Base-by-base conservation (phyloP, 2,329 filamentous ascomycete genomes). In the Arthrocladium fulminans region DNA sequence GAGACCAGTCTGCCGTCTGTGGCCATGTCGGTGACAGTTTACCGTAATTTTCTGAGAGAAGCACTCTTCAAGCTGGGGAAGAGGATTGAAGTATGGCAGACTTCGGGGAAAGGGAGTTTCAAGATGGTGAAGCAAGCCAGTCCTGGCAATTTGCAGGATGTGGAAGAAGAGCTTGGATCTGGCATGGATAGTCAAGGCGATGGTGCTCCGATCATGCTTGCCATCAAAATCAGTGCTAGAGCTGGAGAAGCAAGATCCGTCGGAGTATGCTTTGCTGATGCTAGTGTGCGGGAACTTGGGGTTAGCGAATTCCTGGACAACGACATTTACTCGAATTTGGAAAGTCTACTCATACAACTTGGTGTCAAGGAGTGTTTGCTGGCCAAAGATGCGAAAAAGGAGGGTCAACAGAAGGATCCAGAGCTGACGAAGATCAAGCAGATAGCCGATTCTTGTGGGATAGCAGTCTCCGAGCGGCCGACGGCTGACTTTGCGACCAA, bases 261-360 rank as follows among this genome's bases (percentile, higher is more conserved):
- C 0, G 92, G 92, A 7, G 90, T 98, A 3, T 97, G 92, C 68
- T 98, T 98, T 63, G 94, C 92, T 6, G 92, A 98, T 72, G 92
- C 94, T 1, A 96, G 88, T 57, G 90, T 97, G 22, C 79, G 92
- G 45, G 92, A 98, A 70, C 76, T 98, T 2, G 92, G 92, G 7
- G 88, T 98, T 47, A 95, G 87, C 72, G 94, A 98, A 63, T 98
- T 98, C 57, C 78, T 95, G n/a, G 92, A 98, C 73, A 98, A 97
- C 62, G 92, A 98, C 63, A 75, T 96, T 8, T 98, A 94, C 70
- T 97, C 90, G 45, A 98, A 98, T 65, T 94, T 98, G 57, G 92
- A 98, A 69, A 88, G 89, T 2, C 75, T 98, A 15, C 79, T 98
- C 45, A 98, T 98, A 57, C 94, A 98, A 63, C 79, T 98, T 2